Percentiles rank a stretch among this genome's conserved stretches.
Evolutionary conservation across 2,329 filamentous ascomycete species (phyloP).

Genomic region (Tricladium varicosporioides): DNA sequence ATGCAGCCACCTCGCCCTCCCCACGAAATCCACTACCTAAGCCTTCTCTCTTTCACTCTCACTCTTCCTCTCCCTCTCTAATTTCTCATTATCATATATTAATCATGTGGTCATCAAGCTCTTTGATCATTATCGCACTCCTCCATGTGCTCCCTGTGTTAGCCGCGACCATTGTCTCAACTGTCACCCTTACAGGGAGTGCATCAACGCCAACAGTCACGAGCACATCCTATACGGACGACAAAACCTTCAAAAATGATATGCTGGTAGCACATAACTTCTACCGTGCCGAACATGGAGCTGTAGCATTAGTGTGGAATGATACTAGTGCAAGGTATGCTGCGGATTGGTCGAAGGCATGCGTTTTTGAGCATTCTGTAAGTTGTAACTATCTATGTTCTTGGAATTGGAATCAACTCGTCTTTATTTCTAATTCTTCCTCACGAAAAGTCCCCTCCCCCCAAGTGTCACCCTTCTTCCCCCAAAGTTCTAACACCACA

Average conservation of each 20-base stretch:
- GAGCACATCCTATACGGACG: conserved; percentile 41
- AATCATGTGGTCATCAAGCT: no score
- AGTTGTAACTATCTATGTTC: conserved; percentile 9
- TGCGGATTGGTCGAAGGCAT: conserved; percentile 44
- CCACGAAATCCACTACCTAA: background rate
- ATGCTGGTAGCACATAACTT: conserved; percentile 65
- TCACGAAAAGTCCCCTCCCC: background rate
- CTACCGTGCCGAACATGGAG: conserved; percentile 63
- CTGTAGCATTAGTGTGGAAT: conserved; percentile 62
- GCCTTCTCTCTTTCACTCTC: background rate
- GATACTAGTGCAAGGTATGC: conserved; percentile 57
- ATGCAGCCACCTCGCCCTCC: background rate
- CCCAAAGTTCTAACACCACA: background rate
- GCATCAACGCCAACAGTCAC: conserved; percentile 11
- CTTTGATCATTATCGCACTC: background rate
- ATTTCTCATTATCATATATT: no score
- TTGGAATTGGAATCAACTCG: background rate
- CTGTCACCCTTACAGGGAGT: conserved; percentile 39
- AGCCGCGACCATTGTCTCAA: conserved; percentile 31
- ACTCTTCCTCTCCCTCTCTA: background rate
- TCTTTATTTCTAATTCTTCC: background rate
- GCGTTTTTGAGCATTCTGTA: conserved; percentile 52
- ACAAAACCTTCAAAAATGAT: conserved; percentile 43
- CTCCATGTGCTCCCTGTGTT: conserved; percentile 2
- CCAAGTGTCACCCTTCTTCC: background rate